These are phyloP conservation scores for Penicillium longicatenatum DNA, from an alignment of 495 filamentous ascomycete genomes.

Conservation along the genomic window DNA sequence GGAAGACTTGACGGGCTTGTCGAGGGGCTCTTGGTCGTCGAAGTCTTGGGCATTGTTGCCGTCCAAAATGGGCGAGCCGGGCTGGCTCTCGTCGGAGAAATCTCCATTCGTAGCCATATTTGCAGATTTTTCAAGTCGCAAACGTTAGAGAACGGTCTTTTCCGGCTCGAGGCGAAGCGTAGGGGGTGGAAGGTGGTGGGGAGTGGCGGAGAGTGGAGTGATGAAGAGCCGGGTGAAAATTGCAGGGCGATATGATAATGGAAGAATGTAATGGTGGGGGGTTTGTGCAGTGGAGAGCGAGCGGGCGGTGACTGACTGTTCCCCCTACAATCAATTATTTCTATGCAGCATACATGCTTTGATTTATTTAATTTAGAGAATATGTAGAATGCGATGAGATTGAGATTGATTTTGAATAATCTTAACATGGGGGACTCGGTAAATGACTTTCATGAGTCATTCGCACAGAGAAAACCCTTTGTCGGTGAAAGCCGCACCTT, in stretches of 20 bases:
- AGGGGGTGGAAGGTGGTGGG: conserved; percentile 15
- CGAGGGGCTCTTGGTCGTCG: conserved; percentile 54
- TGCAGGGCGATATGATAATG: conserved; percentile 48
- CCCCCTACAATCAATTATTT: conserved; percentile 7
- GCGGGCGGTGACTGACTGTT: conserved; percentile 38
- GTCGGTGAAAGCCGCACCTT: not conserved
- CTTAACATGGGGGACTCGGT: not conserved
- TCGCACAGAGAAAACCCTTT: not conserved
- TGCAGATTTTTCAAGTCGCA: conserved; percentile 30
- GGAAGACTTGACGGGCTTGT: conserved; percentile 63
- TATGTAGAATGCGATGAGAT: not conserved
- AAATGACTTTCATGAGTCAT: conserved; percentile 1
- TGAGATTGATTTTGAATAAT: not conserved
- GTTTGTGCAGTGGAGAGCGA: conserved; percentile 52
- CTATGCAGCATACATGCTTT: not conserved
- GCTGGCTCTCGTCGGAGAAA: conserved; percentile 60
- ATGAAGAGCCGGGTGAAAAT: conserved; percentile 40
- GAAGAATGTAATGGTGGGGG: conserved; percentile 36
- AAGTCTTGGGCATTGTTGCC: conserved; percentile 54
- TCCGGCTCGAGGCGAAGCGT: conserved; percentile 8
- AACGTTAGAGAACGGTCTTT: not conserved
- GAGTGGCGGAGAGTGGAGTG: conserved; percentile 23
- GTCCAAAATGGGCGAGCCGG: conserved; percentile 59
- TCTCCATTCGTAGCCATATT: conserved; percentile 68
- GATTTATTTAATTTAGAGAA: not conserved